Base-by-base conservation (phyloP, 306 rosid genomes). In the Lablab purpureus region DNA sequence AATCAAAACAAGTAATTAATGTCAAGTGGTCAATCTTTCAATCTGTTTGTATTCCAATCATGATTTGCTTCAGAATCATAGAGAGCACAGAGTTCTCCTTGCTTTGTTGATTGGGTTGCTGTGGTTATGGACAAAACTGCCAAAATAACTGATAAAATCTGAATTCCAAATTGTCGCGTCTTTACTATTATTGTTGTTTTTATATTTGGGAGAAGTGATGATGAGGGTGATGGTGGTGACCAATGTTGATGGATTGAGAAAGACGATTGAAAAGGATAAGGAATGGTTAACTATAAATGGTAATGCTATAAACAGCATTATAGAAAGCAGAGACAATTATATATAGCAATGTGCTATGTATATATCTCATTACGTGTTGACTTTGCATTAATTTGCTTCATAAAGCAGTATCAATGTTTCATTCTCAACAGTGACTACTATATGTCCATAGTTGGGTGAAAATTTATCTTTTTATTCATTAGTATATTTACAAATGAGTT, bases 41-140 rank as follows among this genome's bases (percentile, higher is more conserved):
- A 66, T 36, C 5, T 17, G 25, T 54, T 68, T 8, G 68, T 74
- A 68, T 59, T 76, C 79, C 58, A 68, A 72, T 49, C 43, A 67
- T 17, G 18, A 51, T 0, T 50, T 71, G 43, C 7, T 70, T 25
- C 77, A 79, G 81, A 76, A 60, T 79, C 52, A 50, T 62, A 56
- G 63, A 49, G 71, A 32, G 67, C 46, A 4, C 52, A 17, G 27
- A 72, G 54, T 65, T 37, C 70, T 83, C 74, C 76, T 55, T 19
- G 54, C n/a, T 55, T 3, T 45, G 5, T 4, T 60, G 67, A 6
- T 56, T 40, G 40, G 41, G 22, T 9, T 13, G 59, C 36, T 19
- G 10, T 17, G 14, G 7, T 25, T 14, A 7, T 5, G 32, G 19
- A 30, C 21, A 60, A 27, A 9, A 52, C 5, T 19, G 21, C 18